These are phyloP conservation scores for Aphanomyces invadans DNA, from an alignment of 352 stramenopile genomes.

Conservation along the genomic window DNA sequence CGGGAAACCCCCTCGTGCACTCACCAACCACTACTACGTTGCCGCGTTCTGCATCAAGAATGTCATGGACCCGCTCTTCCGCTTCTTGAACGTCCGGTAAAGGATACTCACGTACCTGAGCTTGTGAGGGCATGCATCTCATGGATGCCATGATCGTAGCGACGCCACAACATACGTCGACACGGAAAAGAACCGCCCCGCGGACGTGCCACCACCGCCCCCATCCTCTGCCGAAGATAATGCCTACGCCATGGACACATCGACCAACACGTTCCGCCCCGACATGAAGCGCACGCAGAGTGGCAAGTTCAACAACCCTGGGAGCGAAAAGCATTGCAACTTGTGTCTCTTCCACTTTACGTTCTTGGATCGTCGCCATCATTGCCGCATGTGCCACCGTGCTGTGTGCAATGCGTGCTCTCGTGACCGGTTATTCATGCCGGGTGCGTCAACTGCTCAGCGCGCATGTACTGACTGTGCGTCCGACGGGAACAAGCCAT, in stretches of 20 bases:
- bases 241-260: constrained; percentile 10
- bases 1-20: constrained; percentile 49
- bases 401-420: constrained; percentile 84
- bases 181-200: constrained; percentile 43
- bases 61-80: constrained; percentile 78
- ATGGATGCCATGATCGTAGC: no score
- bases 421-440: constrained; percentile 74
- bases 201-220: constrained; percentile 51
- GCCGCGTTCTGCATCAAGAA: constrained; percentile 84
- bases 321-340: constrained; percentile 85
- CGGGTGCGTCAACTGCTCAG: constrained; percentile 74
- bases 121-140: no score
- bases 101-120: no score
- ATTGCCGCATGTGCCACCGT: constrained; percentile 85
- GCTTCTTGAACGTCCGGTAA: constrained; percentile 64
- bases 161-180: constrained; percentile 75
- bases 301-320: constrained; percentile 54
- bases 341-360: constrained; percentile 86
- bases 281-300: constrained; percentile 44
- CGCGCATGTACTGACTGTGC: constrained; percentile 84
- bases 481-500: constrained; percentile 64
- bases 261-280: constrained; percentile 26
- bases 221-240: constrained; percentile 34
- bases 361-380: constrained; percentile 81
- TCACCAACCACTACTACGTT: constrained; percentile 84